Percentiles rank a stretch among this genome's conserved stretches.
Conservation (phyloP, 768 basidiomycete genomes). For the Leccinum variicolor region DNA sequence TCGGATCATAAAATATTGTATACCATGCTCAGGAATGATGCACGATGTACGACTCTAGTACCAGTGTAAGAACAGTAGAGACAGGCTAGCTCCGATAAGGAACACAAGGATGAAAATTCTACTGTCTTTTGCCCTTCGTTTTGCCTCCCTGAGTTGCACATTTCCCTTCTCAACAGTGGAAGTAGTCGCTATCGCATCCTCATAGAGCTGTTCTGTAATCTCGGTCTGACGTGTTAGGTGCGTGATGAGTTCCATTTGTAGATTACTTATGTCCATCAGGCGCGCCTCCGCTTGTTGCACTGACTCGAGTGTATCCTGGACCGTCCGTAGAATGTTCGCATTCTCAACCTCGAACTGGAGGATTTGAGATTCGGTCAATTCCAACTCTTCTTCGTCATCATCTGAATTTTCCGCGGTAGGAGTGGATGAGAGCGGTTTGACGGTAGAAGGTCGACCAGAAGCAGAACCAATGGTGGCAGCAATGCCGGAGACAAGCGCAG, state of each 20-base stretch:
- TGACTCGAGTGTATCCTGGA: conserved; percentile 82
- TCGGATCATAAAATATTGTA: conserved; percentile 4
- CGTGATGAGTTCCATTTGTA: conserved; percentile 88
- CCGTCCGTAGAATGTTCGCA: conserved; percentile 75
- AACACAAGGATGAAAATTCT: conserved; percentile 90
- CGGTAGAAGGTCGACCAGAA: conserved; percentile 30
- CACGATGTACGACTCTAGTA: conserved; percentile 49
- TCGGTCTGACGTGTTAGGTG: conserved; percentile 90
- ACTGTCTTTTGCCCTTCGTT: conserved; percentile 80
- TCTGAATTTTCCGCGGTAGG: conserved; percentile 43
- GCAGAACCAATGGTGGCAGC: conserved; percentile 58
- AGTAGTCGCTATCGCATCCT: conserved; percentile 88
- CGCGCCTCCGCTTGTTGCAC: conserved; percentile 92
- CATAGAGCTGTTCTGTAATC: conserved; percentile 89
- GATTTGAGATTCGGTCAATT: conserved; percentile 84
- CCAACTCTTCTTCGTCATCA: conserved; percentile 75
- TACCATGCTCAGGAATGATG: conserved; percentile 2
- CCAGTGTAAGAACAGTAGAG: conserved; percentile 89
- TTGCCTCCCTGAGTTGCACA: conserved; percentile 84
- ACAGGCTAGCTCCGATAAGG: conserved; percentile 87
- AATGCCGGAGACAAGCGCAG: conserved; percentile 51
- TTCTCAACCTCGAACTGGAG: conserved; percentile 94
- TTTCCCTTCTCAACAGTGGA: conserved; percentile 89
- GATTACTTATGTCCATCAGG: conserved; percentile 85
- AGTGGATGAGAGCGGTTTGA: conserved; percentile 25